Conservation (phyloP, 2,329 filamentous ascomycete genomes). For the Ophiocordyceps sinensis region DNA sequence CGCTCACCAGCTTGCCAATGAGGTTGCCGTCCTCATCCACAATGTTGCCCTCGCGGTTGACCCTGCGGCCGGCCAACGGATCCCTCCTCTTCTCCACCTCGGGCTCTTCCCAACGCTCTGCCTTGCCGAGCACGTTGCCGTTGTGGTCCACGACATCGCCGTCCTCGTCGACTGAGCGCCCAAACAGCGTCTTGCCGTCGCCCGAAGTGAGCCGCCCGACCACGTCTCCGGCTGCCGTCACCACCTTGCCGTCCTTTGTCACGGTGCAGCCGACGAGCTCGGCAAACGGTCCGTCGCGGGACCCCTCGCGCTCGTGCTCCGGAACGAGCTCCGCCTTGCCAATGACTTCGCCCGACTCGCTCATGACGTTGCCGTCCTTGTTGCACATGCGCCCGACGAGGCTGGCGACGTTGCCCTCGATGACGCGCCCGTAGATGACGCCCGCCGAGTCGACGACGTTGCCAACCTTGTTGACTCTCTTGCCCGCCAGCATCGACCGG, state of each 20-base stretch:
- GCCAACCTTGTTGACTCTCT: conserved; percentile 58
- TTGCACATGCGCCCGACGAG: conserved; percentile 57
- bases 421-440: conserved; percentile 46
- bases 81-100: conserved; percentile 37
- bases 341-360: conserved; percentile 57
- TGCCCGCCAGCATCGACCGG: conserved; percentile 50
- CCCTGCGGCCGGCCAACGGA: conserved; percentile 36
- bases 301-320: conserved; percentile 47
- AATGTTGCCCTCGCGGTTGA: conserved; percentile 46
- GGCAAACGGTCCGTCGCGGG: conserved; percentile 54
- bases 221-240: conserved; percentile 51
- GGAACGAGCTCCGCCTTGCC: conserved; percentile 54
- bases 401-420: conserved; percentile 50
- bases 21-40: conserved; percentile 43
- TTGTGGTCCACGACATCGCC: conserved; percentile 72
- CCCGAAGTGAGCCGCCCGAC: conserved; percentile 60
- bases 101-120: conserved; percentile 44
- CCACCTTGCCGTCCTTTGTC: conserved; percentile 53
- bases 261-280: conserved; percentile 51
- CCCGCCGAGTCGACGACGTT: conserved; percentile 42
- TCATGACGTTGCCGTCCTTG: conserved; percentile 56
- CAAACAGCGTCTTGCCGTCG: conserved; percentile 57
- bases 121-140: conserved; percentile 41
- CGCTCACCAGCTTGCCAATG: conserved; percentile 53
- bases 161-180: conserved; percentile 64